Evolutionary conservation across 2,329 filamentous ascomycete genomes (phyloP).

Genomic region (Ceratocystis cubensis): DNA sequence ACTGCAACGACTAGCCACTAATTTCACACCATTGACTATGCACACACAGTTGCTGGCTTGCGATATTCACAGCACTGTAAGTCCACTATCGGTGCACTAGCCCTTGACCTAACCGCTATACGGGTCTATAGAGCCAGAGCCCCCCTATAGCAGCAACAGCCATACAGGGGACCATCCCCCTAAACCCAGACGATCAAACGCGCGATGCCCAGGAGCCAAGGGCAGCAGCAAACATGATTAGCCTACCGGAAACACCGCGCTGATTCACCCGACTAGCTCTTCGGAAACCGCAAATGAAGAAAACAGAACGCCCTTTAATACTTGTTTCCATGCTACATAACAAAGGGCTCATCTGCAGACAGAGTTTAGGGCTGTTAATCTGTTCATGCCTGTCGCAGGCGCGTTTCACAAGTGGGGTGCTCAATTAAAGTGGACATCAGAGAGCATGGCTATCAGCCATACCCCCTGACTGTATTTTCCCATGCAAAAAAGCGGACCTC

Average conservation of each 20-base stretch:
- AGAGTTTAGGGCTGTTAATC: not conserved
- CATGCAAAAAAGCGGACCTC: not conserved
- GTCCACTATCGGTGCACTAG: not conserved
- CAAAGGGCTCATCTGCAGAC: too few relatives aligned
- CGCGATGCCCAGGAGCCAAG: not conserved
- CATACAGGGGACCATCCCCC: not conserved
- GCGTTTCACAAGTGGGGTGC: not conserved
- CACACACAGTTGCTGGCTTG: too few relatives aligned
- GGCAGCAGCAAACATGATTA: not conserved
- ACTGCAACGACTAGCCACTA: too few relatives aligned
- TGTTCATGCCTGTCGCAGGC: not conserved
- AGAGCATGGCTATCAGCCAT: not conserved
- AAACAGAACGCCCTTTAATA: not conserved
- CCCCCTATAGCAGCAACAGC: constrained; percentile 1
- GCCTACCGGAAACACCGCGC: constrained; percentile 3
- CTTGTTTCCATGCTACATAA: too few relatives aligned
- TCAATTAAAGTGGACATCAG: not conserved
- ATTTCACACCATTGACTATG: not conserved
- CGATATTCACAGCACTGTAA: too few relatives aligned
- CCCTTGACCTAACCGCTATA: not conserved
- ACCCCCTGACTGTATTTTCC: not conserved
- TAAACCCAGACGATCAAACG: not conserved
- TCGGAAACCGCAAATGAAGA: not conserved
- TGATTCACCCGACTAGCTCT: not conserved
- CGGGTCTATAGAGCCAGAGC: not conserved